Evolutionary conservation across 2,329 filamentous ascomycete genomes (phyloP), one percentile per base, ranked within the genome.

Genomic region (Proliferodiscus dingleyae): DNA sequence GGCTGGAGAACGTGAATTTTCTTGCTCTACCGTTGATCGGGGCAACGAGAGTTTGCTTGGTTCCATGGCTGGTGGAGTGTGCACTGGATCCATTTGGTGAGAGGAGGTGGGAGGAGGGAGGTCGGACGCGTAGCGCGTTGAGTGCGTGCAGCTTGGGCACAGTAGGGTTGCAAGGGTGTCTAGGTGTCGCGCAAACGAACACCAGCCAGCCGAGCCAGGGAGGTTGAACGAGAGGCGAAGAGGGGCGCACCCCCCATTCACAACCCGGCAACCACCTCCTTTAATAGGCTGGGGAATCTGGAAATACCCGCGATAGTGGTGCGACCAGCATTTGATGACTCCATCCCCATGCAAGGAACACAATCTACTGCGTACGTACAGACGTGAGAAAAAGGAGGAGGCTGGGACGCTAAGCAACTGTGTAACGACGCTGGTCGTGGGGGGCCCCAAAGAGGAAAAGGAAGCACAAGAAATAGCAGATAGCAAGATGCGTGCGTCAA

Each of bases 111-210:
- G 30, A 41, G 22, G 47, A 41, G 47, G 45, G n/a, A n/a, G n/a
- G n/a, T n/a, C n/a, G 45, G 47, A 41, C 48, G 45, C 46, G 41
- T 37, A 34, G 37, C 55, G 57, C 49, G 57, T 59, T 56, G 44
- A 60, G 56, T 52, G 56, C 50, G 39, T 58, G 57, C 57, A 58
- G 24, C 4, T 19, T 2, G 26, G n/a, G 43, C 28, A 9, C 38
- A 51, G 42, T 29, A 47, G 26, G 26, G 30, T 29, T 24, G 15
- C 18, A n/a, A 5, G 29, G 38, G n/a, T n/a, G n/a, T n/a, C n/a
- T n/a, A n/a, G 10, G 26, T 18, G 11, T 34, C 16, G 21, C 26
- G 23, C 30, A 34, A 34, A 34, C 30, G 30, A 5, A 19, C 13
- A 13, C n/a, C n/a, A n/a, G n/a, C n/a, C n/a, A 26, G 24, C 11